Conservation (phyloP, 495 filamentous ascomycete genomes). For the Parachaetomium inaequale region DNA sequence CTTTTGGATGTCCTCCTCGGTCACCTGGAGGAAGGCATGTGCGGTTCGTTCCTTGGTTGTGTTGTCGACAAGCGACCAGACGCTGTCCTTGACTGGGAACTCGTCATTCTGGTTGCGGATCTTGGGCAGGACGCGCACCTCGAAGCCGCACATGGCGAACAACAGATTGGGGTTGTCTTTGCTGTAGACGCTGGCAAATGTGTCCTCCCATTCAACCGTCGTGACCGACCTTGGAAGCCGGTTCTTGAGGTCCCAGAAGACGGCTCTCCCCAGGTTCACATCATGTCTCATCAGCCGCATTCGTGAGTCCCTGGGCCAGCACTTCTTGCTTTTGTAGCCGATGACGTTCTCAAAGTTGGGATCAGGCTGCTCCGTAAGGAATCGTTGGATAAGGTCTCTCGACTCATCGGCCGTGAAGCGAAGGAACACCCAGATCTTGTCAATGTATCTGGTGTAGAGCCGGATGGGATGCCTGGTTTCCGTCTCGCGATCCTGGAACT, state of each 20-base stretch:
- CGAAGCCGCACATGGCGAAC: constrained; percentile 98
- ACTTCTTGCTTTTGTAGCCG: constrained; percentile 98
- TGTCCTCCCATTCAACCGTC: constrained; percentile 99
- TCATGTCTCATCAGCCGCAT: constrained; percentile 99
- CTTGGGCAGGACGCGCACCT: constrained; percentile 96
- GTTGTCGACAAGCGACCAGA: constrained; percentile 96
- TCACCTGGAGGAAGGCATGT: constrained; percentile 97
- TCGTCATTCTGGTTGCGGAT: constrained; percentile 92
- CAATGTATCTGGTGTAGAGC: constrained; percentile 95
- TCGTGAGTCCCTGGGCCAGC: constrained; percentile 94
- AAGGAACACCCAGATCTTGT: constrained; percentile 98
- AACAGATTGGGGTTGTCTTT: constrained; percentile 96
- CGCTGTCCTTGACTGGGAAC: constrained; percentile 95
- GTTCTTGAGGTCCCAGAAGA: constrained; percentile 99
- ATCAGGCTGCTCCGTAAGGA: constrained; percentile 96
- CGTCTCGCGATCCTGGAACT: constrained; percentile 87
- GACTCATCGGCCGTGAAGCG: constrained; percentile 92
- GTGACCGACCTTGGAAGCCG: constrained; percentile 89
- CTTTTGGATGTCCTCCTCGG: constrained; percentile 96
- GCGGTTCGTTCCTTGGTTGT: constrained; percentile 95
- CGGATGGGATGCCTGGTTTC: constrained; percentile 93
- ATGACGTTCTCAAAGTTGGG: constrained; percentile 99
- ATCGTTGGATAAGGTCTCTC: constrained; percentile 92
- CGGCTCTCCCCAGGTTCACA: constrained; percentile 95
- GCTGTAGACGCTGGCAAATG: constrained; percentile 98